Base-by-base conservation (phyloP, 495 filamentous ascomycete genomes). In the Pyrenula massariospora region DNA sequence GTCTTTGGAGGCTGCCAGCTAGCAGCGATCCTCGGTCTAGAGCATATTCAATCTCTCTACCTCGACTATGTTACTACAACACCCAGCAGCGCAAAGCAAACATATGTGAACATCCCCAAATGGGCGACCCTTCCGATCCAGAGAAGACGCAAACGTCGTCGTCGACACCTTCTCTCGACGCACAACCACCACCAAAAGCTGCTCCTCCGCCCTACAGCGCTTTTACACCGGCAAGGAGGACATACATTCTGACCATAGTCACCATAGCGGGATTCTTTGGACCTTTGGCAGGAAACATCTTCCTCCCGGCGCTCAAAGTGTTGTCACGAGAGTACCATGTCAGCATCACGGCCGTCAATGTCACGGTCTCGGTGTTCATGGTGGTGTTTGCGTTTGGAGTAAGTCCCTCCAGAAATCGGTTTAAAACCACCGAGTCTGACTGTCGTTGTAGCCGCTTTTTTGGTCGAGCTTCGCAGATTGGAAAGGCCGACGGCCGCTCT, bases 351-450 rank as follows among this genome's bases (percentile, higher is more conserved):
- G 62, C 54, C 19, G 64, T 69, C 51, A 69, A 69, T 58, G 65
- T 60, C n/a, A 69, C 66, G 2, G 62, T 69, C 2, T 60, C 63
- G 8, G 66, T 66, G 0, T 69, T 64, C 49, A 64, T 63, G 63
- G 65, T 54, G n/a, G 59, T 69, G 11, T 67, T 69, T 48, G 66
- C 63, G 15, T 52, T 69, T 56, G 58, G 59, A 47, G 59, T 66
- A 50, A 54, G 54, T 57, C n/a, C 3, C 12, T 24, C 42, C 8
- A 10, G n/a, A 54, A 21, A 11, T 1, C 47, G 22, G 1, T 12
- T 15, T 15, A 2, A 19, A n/a, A 20, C n/a, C 20, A 24, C 8
- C 19, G 10, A 52, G 10, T 20, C 50, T 52, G 22, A 52, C 50
- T 21, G 22, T 24, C 24, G 19, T 50, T 2, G 2, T 52, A 67